phyloP scores from a whole-genome alignment of 2,329 filamentous ascomycete species.

The Curvularia sp. region DNA sequence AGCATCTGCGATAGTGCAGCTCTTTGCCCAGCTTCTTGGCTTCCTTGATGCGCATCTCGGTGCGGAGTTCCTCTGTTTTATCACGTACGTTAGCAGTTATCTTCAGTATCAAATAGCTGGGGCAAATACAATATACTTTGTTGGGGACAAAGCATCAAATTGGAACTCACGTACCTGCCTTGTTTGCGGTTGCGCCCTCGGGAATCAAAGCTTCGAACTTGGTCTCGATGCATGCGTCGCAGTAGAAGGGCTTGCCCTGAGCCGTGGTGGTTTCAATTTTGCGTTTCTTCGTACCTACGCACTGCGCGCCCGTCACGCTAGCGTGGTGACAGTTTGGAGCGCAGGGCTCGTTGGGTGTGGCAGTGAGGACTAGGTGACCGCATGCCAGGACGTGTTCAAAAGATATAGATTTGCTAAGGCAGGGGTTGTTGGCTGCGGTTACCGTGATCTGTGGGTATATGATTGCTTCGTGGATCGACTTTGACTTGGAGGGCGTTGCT shows the following conservation, averaged over 20 bases:
- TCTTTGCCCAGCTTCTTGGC: slow-evolving; percentile 9
- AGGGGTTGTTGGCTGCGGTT: background rate
- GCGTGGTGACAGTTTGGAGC: slow-evolving; percentile 20
- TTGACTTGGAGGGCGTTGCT: background rate
- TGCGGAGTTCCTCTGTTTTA: slow-evolving; percentile 5
- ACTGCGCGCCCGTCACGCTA: background rate
- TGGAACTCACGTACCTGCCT: slow-evolving; percentile 3
- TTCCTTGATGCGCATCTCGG: background rate
- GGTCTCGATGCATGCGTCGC: slow-evolving; percentile 21
- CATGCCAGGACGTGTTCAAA: slow-evolving; percentile 21
- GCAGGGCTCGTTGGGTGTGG: slow-evolving; percentile 10
- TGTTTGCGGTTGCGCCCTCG: background rate
- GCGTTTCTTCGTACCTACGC: background rate
- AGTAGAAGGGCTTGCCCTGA: slow-evolving; percentile 11
- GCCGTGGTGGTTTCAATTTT: background rate
- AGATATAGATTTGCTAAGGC: background rate
- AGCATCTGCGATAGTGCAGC: slow-evolving; percentile 18
- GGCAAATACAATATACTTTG: too few species aligned
- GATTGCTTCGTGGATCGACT: slow-evolving; percentile 14
- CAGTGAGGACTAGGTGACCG: slow-evolving; percentile 14
- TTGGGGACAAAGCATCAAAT: background rate
- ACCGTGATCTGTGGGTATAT: slow-evolving; percentile 13
- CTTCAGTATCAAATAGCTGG: too few species aligned
- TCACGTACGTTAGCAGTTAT: background rate
- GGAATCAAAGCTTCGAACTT: slow-evolving; percentile 4